Conservation (phyloP, 345 rosid genomes). For the Schrenkiella parvula region DNA sequence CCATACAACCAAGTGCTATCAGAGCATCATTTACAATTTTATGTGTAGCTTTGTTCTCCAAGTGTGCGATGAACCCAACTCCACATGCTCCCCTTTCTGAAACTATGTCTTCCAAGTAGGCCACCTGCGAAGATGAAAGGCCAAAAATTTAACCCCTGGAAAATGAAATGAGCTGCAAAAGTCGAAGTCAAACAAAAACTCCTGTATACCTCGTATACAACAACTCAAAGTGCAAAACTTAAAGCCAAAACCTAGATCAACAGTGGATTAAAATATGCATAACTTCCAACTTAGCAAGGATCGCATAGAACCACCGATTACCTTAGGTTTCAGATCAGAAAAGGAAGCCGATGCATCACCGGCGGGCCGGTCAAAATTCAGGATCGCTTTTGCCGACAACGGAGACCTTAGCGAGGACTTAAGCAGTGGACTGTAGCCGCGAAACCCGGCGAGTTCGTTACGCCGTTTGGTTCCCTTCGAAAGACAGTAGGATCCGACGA, state of each 20-base stretch:
- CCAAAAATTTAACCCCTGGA: not conserved
- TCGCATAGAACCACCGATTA: not conserved
- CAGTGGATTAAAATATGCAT: not conserved
- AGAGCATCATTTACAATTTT: conserved; percentile 71
- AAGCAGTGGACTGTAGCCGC: conserved; percentile 33
- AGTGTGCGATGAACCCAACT: conserved; percentile 91
- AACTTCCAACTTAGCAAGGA: not conserved
- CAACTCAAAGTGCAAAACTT: conserved; percentile 3
- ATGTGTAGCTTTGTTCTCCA: conserved; percentile 86
- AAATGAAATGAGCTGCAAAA: not conserved
- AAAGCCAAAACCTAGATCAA: conserved; percentile 21
- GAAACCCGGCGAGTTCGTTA: conserved; percentile 35
- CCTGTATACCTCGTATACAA: not conserved
- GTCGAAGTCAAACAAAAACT: not conserved
- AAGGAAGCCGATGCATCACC: conserved; percentile 32
- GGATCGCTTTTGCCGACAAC: conserved; percentile 40
- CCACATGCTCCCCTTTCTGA: conserved; percentile 97
- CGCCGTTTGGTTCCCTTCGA: conserved; percentile 46
- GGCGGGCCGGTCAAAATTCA: conserved; percentile 42
- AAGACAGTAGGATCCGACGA: conserved; percentile 52
- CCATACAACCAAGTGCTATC: conserved; percentile 95
- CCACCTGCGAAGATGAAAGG: conserved; percentile 44
- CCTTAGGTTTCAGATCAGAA: conserved; percentile 33
- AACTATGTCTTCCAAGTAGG: conserved; percentile 77
- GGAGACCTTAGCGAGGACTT: conserved; percentile 28